Evolutionary conservation across 2,329 filamentous ascomycete genomes (phyloP).

Genomic region (Ascochyta clinopodiicola): DNA sequence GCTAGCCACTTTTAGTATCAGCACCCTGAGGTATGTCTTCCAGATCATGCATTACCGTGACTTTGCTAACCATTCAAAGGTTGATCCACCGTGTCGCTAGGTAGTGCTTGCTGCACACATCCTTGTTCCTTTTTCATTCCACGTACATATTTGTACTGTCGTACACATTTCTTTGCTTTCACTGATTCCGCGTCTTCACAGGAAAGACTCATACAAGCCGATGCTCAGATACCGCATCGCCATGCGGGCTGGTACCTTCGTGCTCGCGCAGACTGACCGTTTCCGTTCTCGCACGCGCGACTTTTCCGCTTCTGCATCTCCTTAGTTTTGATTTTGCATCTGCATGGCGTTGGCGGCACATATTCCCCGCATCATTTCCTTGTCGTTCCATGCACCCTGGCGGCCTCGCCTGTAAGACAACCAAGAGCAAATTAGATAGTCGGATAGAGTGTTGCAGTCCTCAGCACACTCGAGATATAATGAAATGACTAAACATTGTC

Average conservation of each 20-base stretch:
- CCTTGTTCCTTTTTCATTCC: neutral
- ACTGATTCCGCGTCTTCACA: conserved; percentile 14
- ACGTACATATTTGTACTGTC: conserved; percentile 6
- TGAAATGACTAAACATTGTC: neutral
- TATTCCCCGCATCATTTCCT: neutral
- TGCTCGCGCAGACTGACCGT: conserved; percentile 14
- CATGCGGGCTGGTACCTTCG: conserved; percentile 11
- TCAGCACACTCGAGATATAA: neutral
- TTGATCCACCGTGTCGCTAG: conserved; percentile 40
- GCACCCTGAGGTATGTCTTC: conserved; percentile 52
- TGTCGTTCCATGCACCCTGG: neutral
- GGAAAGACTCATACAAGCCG: conserved; percentile 15
- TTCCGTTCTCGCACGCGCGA: conserved; percentile 16
- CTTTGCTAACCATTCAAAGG: conserved; percentile 23
- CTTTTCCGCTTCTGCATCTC: conserved; percentile 14
- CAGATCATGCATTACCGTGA: neutral
- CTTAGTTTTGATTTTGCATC: conserved; percentile 18
- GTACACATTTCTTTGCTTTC: conserved; percentile 12
- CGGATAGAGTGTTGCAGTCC: neutral
- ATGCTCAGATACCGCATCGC: conserved; percentile 18
- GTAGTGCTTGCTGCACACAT: conserved; percentile 20
- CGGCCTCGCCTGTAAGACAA: neutral
- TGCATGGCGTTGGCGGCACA: conserved; percentile 3
- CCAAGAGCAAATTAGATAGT: neutral
- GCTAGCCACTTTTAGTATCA: conserved; percentile 88